A percentile compares a stretch with the other conserved stretches of the same genome.
These are phyloP conservation scores for Ceratocystiopsis minuta DNA, from an alignment of 2,329 filamentous ascomycete species.

Conservation along the genomic window DNA sequence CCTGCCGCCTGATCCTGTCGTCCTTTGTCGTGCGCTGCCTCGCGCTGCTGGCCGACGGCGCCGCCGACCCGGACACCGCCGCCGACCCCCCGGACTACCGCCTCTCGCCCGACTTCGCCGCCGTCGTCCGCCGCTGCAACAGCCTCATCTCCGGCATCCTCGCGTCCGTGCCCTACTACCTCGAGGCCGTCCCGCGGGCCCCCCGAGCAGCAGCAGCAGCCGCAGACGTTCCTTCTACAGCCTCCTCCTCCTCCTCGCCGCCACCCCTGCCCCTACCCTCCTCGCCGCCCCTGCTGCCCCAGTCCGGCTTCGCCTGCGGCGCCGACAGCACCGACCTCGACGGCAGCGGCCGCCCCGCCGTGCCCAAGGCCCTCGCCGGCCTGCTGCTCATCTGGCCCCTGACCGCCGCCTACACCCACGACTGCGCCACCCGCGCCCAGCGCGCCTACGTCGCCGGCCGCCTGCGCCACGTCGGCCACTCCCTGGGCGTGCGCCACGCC, in stretches of 20 bases:
- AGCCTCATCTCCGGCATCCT: constrained; percentile 41
- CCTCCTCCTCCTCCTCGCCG: too few species aligned
- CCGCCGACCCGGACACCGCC: constrained; percentile 16
- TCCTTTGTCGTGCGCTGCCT: constrained; percentile 39
- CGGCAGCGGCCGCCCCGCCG: too few species aligned
- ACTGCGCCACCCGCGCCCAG: constrained; percentile 41
- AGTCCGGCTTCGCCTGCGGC: constrained; percentile 26
- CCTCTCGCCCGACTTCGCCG: constrained; percentile 43
- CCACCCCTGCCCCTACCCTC: constrained; percentile 1
- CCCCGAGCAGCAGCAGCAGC: constrained; percentile 8
- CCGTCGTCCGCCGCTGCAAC: constrained; percentile 29
- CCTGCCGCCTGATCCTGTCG: constrained; percentile 34
- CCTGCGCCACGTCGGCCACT: constrained; percentile 33
- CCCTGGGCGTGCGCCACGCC: constrained; percentile 40
- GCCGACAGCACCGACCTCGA: constrained; percentile 23
- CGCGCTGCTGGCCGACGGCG: constrained; percentile 24
- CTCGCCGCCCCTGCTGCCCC: neutral
- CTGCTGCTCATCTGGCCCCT: constrained; percentile 44
- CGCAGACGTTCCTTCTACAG: too few species aligned
- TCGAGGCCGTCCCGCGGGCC: constrained; percentile 37
- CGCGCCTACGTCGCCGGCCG: constrained; percentile 36
- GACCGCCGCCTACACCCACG: constrained; percentile 32
- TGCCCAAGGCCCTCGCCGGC: constrained; percentile 32
- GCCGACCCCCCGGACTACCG: constrained; percentile 42
- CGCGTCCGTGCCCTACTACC: constrained; percentile 41